A percentile compares a stretch with the other conserved stretches of the same genome.
phyloP scores from a whole-genome alignment of 495 filamentous ascomycete genomes.

The Penicillium mononematosum region DNA sequence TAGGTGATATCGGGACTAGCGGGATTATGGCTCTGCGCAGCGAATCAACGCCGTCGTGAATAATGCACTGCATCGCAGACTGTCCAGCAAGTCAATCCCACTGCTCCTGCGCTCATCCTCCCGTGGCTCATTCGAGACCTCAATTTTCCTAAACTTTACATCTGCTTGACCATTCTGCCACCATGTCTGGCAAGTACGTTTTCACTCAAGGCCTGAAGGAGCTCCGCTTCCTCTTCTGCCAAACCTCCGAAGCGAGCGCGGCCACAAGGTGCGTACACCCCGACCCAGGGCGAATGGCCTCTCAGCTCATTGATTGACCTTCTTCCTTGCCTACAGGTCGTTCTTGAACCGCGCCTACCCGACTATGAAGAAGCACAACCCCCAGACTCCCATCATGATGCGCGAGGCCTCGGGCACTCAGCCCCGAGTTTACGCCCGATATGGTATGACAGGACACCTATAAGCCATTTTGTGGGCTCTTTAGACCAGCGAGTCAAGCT shows the following conservation, averaged over 20 bases:
- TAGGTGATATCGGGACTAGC: conserved; percentile 21
- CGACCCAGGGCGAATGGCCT: neutral
- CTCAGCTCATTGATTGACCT: conserved; percentile 18
- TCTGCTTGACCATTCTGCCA: conserved; percentile 20
- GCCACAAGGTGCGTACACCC: conserved; percentile 64
- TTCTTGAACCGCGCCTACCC: conserved; percentile 93
- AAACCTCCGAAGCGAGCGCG: conserved; percentile 83
- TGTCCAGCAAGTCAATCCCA: conserved; percentile 18
- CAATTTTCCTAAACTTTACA: neutral
- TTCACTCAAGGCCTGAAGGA: conserved; percentile 89
- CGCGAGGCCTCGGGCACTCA: conserved; percentile 81
- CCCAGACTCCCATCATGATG: conserved; percentile 88
- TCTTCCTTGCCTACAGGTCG: conserved; percentile 51
- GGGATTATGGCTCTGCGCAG: conserved; percentile 19
- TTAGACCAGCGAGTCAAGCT: conserved; percentile 5
- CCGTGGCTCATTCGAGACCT: conserved; percentile 5
- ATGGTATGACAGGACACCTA: conserved; percentile 59
- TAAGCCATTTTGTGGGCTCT: neutral
- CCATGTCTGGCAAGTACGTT: conserved; percentile 89
- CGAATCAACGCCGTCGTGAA: conserved; percentile 32
- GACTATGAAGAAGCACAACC: conserved; percentile 99
- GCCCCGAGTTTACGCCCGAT: conserved; percentile 88
- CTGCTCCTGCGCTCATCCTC: conserved; percentile 5
- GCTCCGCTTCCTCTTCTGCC: conserved; percentile 95
- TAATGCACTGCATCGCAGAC: conserved; percentile 23